Base-by-base conservation (phyloP, 1,284 basidiomycete genomes). In the Trametes pubescens region DNA sequence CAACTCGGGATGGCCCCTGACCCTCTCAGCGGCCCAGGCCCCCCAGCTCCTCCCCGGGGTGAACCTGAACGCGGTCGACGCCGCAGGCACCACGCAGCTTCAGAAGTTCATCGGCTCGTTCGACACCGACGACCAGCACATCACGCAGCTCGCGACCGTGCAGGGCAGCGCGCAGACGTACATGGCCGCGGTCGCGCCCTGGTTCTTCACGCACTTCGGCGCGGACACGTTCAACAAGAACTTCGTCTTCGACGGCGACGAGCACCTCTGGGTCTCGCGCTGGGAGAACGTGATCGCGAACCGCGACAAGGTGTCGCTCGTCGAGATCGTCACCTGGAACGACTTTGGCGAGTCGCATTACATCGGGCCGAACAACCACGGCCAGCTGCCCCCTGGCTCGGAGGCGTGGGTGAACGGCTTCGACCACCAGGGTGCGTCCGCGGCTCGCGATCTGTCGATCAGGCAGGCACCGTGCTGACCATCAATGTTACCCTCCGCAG, bases 131-230 rank as follows among this genome's bases (percentile, higher is more conserved):
- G 72, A 73, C 9, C 72, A 83, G 69, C 77, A 74, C 65, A 60
- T 75, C 52, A 69, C 65, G 32, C 73, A 67, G 13, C 64, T 79
- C 11, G 67, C 65, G 26, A 44, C 48, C 21, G 66, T 78, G 59
- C 66, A 68, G 22, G 65, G 68, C 61, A 65, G 69, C 55, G 67
- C 62, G 11, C 61, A 62, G 61, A 69, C 70, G 6, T 74, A 74
- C 69, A 69, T 76, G 64, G 65, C 71, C 65, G 78, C 80, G 14
- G 80, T 77, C 9, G 79, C 79, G 22, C 78, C 81, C 0, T 83
- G 81, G 80, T 95, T 95, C 81, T 95, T 90, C 81, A 94, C 93
- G 9, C 90, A 92, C 69, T 92, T 89, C 70, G 79, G 85, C 34
- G 77, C 80, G 4, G 74, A 89, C 47, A 81, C 84, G 0, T 94